phyloP scores from a whole-genome alignment of 2,329 filamentous ascomycete species.

The Sarocladium oryzae region DNA sequence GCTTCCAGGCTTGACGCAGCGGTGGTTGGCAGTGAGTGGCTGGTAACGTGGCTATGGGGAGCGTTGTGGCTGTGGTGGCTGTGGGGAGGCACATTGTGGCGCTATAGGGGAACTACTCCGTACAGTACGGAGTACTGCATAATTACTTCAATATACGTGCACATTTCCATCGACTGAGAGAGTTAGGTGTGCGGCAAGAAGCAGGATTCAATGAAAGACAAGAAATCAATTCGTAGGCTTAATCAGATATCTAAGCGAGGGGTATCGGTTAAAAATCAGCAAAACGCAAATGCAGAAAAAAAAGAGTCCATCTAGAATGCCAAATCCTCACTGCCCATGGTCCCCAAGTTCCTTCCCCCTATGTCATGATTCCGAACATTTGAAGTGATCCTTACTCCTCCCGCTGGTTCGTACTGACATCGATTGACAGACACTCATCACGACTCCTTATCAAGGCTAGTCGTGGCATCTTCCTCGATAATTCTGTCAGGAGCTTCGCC shows the following conservation, averaged over 20 bases:
- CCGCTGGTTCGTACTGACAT: too few species aligned
- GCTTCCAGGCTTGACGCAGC: not conserved
- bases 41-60: slow-evolving; percentile 3
- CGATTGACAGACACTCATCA: too few species aligned
- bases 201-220: too few species aligned
- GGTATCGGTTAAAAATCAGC: slow-evolving; percentile 8
- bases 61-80: slow-evolving; percentile 1
- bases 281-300: not conserved
- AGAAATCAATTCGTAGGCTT: not conserved
- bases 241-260: slow-evolving; percentile 1
- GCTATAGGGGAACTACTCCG: too few species aligned
- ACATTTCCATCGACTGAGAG: too few species aligned
- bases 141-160: not conserved
- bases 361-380: too few species aligned
- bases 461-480: slow-evolving; percentile 28
- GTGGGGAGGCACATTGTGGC: slow-evolving; percentile 1
- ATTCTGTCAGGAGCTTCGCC: slow-evolving; percentile 28
- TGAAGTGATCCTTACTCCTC: not conserved
- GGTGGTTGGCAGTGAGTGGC: not conserved
- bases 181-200: too few species aligned
- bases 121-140: too few species aligned
- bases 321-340: too few species aligned
- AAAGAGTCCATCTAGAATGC: too few species aligned
- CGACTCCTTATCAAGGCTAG: slow-evolving; percentile 17
- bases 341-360: not conserved